A percentile compares a stretch with the other conserved stretches of the same genome.
phyloP scores from a whole-genome alignment of 2,329 filamentous ascomycete species.

The Eutypella sp. region DNA sequence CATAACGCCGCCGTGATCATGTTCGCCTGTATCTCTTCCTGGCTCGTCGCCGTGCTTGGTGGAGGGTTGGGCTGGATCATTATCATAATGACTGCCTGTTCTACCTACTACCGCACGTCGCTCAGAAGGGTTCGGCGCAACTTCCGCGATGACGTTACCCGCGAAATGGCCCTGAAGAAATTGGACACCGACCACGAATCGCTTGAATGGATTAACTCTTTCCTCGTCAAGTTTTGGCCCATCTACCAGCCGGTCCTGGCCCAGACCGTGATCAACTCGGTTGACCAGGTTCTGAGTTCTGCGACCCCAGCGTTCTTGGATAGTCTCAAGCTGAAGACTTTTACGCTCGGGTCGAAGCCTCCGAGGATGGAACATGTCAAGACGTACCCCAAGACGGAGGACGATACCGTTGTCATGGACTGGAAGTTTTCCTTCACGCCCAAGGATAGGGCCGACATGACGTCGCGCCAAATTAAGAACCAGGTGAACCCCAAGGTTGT shows the following conservation, averaged over 20 bases:
- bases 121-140: conserved; percentile 90
- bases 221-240: conserved; percentile 97
- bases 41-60: conserved; percentile 83
- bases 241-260: conserved; percentile 95
- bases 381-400: conserved; percentile 92
- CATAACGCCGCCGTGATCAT: conserved; percentile 93
- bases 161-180: conserved; percentile 80
- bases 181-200: conserved; percentile 89
- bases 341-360: conserved; percentile 90
- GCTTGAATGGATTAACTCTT: conserved; percentile 98
- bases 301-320: conserved; percentile 90
- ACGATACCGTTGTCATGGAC: conserved; percentile 96
- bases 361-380: conserved; percentile 97
- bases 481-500: conserved; percentile 97
- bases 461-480: conserved; percentile 80
- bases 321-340: conserved; percentile 87
- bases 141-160: conserved; percentile 87
- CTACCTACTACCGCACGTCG: conserved; percentile 95
- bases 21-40: conserved; percentile 86
- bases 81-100: conserved; percentile 85
- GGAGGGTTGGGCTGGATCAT: conserved; percentile 92
- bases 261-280: conserved; percentile 84
- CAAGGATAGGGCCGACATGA: conserved; percentile 90
- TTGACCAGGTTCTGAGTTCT: conserved; percentile 92
- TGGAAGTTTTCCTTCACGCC: conserved; percentile 99